phyloP scores from a whole-genome alignment of 805 yeast species.

The Candida tibetensis region DNA sequence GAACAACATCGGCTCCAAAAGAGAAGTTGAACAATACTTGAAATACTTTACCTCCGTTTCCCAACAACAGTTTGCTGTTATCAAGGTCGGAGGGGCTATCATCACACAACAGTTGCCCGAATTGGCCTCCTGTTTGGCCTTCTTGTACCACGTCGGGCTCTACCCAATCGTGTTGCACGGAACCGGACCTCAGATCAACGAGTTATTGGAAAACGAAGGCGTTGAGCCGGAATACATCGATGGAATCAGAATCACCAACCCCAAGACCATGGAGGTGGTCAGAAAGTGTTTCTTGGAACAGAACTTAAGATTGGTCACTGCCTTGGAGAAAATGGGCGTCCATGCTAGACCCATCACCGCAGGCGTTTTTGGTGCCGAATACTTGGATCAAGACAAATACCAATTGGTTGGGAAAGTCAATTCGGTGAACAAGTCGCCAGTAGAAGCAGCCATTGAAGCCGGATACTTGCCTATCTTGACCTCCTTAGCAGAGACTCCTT shows the following conservation, averaged over 20 bases:
- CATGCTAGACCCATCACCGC: conserved; percentile 98
- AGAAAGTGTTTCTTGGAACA: conserved; percentile 94
- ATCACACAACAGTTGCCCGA: conserved; percentile 92
- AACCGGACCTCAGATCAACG: conserved; percentile 98
- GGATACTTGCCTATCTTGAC: conserved; percentile 97
- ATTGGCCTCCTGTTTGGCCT: conserved; percentile 92
- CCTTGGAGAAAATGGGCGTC: conserved; percentile 93
- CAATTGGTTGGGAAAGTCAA: conserved; percentile 88
- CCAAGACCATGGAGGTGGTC: conserved; percentile 92
- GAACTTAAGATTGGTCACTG: conserved; percentile 90
- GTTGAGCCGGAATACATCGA: conserved; percentile 94
- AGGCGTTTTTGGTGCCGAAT: conserved; percentile 94
- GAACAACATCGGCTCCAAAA: conserved; percentile 93
- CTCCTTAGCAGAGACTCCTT: conserved; percentile 92
- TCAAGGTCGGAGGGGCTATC: conserved; percentile 98
- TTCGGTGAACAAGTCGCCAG: conserved; percentile 76
- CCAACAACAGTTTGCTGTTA: conserved; percentile 96
- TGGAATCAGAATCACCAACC: conserved; percentile 95
- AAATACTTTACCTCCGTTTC: conserved; percentile 95
- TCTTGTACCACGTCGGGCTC: conserved; percentile 93
- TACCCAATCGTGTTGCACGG: conserved; percentile 97
- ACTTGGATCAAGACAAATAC: conserved; percentile 85
- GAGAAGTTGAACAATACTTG: conserved; percentile 97
- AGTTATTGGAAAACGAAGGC: conserved; percentile 86
- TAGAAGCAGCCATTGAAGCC: conserved; percentile 91